Evolutionary conservation across 331 rosid genomes (phyloP).

Genomic region (Dryas integrifolia): DNA sequence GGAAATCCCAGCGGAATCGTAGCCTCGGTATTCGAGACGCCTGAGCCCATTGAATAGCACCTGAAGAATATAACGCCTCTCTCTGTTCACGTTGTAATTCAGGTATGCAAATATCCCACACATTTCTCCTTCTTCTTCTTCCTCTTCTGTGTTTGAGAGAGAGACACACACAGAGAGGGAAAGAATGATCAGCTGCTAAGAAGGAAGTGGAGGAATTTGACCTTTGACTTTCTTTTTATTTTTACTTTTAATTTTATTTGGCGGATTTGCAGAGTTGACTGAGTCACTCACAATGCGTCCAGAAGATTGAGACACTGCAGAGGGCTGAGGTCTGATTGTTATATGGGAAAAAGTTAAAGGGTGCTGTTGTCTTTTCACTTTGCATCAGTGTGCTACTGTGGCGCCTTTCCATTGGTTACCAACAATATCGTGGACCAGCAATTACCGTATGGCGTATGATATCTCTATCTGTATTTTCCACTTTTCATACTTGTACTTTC

Average conservation of each 20-base stretch:
- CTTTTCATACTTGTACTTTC: no score
- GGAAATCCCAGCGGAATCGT: conserved; percentile 94
- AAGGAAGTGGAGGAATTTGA: conserved; percentile 16
- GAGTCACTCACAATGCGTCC: not conserved
- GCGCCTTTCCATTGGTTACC: conserved; percentile 6
- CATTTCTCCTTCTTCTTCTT: conserved; percentile 39
- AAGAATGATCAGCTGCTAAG: not conserved
- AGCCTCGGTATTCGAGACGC: conserved; percentile 89
- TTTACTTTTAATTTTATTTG: not conserved
- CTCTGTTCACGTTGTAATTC: conserved; percentile 78
- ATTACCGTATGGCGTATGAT: not conserved
- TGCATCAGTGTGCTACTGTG: conserved; percentile 14
- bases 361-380: conserved; percentile 6
- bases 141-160: conserved; percentile 5
- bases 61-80: conserved; percentile 81
- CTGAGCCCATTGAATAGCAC: conserved; percentile 87
- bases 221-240: conserved; percentile 21
- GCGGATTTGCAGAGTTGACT: not conserved
- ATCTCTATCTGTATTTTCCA: no score
- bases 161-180: not conserved
- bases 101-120: conserved; percentile 99
- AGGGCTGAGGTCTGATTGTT: not conserved
- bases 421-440: not conserved
- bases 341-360: not conserved
- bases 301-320: not conserved